Evolutionary conservation across 1,284 basidiomycete genomes (phyloP).

Genomic region (Heterobasidion irregulare): DNA sequence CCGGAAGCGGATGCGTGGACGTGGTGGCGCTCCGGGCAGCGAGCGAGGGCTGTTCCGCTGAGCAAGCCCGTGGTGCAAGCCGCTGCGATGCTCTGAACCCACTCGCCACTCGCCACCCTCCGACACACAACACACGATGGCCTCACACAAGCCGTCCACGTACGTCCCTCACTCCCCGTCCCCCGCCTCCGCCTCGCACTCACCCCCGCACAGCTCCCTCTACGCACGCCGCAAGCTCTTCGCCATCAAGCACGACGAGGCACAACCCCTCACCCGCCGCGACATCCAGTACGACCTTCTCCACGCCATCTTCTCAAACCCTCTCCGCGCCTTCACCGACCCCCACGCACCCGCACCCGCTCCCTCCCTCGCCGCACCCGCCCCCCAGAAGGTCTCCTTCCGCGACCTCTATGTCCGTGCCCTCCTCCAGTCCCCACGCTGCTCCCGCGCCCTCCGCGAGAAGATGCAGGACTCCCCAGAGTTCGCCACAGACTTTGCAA

Average conservation of each 20-base stretch:
- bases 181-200: background rate
- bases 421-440: conserved; percentile 60
- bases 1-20: background rate
- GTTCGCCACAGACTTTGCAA: conserved; percentile 72
- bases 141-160: conserved; percentile 11
- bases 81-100: background rate
- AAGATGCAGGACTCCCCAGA: conserved; percentile 58
- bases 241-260: conserved; percentile 50
- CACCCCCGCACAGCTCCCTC: conserved; percentile 19
- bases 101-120: no score
- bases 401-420: conserved; percentile 72
- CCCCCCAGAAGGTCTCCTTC: conserved; percentile 40
- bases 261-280: conserved; percentile 49
- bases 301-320: conserved; percentile 58
- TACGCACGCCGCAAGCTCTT: conserved; percentile 31
- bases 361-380: conserved; percentile 13
- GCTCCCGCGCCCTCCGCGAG: conserved; percentile 55
- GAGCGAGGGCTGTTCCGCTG: background rate
- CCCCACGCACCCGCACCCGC: conserved; percentile 21
- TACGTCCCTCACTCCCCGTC: conserved; percentile 1
- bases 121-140: conserved; percentile 4
- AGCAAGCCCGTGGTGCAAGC: background rate
- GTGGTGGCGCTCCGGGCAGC: no score
- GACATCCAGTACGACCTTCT: conserved; percentile 77
- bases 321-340: conserved; percentile 44